phyloP scores from a whole-genome alignment of 2,329 filamentous ascomycete species.

The Penicillium sp. region DNA sequence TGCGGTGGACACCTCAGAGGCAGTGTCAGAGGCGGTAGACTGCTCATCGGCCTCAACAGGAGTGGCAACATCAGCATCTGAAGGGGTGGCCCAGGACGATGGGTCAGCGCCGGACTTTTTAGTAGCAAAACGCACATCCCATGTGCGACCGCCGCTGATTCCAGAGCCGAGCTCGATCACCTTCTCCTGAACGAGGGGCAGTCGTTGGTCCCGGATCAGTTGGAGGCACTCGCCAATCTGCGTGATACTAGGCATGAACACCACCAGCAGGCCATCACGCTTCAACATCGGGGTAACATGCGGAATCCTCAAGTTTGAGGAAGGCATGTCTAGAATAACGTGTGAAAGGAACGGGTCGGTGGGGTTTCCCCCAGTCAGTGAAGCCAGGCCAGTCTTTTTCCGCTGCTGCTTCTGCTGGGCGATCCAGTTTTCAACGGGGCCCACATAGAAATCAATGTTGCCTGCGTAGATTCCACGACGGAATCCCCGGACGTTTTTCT shows the following conservation, averaged over 20 bases:
- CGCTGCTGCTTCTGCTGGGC: conserved; percentile 49
- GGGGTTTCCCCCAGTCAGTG: conserved; percentile 12
- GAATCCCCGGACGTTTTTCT: conserved; percentile 64
- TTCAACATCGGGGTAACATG: conserved; percentile 55
- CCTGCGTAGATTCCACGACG: conserved; percentile 66
- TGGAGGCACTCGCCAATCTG: conserved; percentile 68
- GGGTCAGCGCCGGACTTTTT: conserved; percentile 38
- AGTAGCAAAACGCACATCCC: conserved; percentile 46
- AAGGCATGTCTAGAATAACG: conserved; percentile 71
- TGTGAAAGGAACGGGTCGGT: conserved; percentile 65
- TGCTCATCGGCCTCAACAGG: conserved; percentile 12
- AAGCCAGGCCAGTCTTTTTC: conserved; percentile 18
- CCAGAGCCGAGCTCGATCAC: conserved; percentile 48
- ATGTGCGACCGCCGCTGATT: conserved; percentile 47
- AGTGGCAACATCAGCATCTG: conserved; percentile 15
- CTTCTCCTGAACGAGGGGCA: conserved; percentile 53
- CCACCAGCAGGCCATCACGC: conserved; percentile 62
- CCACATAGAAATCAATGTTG: conserved; percentile 72
- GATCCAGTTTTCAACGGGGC: conserved; percentile 64
- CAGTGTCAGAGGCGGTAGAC: conserved; percentile 1
- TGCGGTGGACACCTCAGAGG: conserved; percentile 4
- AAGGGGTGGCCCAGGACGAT: conserved; percentile 27
- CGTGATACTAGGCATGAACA: conserved; percentile 76
- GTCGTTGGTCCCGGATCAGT: conserved; percentile 50
- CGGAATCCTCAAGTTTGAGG: conserved; percentile 52